A percentile compares a stretch with the other conserved stretches of the same genome.
Conservation (phyloP, 805 yeast genomes). For the Cyberlindnera americana region DNA sequence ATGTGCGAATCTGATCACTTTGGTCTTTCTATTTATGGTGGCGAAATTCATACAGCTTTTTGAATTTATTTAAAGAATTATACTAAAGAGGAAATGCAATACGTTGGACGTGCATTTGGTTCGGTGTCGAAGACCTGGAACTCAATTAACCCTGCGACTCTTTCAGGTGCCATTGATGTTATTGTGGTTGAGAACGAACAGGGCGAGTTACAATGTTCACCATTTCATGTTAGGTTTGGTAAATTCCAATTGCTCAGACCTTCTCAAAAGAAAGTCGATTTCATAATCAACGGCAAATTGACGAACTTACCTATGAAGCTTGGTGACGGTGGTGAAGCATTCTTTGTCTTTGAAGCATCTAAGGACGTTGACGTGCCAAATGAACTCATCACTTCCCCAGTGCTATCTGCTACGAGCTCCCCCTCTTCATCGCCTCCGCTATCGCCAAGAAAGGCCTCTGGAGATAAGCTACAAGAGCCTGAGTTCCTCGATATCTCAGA, state of each 20-base stretch:
- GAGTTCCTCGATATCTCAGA: conserved; percentile 45
- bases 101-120: conserved; percentile 93
- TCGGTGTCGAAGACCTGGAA: conserved; percentile 97
- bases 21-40: no score
- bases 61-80: no score
- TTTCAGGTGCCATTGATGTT: conserved; percentile 95
- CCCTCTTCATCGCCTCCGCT: conserved; percentile 24
- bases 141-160: conserved; percentile 92
- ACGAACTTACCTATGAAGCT: conserved; percentile 92
- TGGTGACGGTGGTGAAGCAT: conserved; percentile 98
- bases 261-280: conserved; percentile 89
- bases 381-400: conserved; percentile 49
- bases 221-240: conserved; percentile 96
- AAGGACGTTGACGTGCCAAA: conserved; percentile 59
- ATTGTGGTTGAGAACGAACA: conserved; percentile 89
- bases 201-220: conserved; percentile 79
- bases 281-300: conserved; percentile 76
- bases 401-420: conserved; percentile 23
- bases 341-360: conserved; percentile 88
- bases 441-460: conserved; percentile 19
- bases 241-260: conserved; percentile 90
- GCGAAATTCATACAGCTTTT: no score
- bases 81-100: no score
- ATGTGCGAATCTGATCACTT: no score
- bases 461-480: conserved; percentile 37